phyloP scores from a whole-genome alignment of 108 stramenopile species.

The Stephanodiscus triporus region DNA sequence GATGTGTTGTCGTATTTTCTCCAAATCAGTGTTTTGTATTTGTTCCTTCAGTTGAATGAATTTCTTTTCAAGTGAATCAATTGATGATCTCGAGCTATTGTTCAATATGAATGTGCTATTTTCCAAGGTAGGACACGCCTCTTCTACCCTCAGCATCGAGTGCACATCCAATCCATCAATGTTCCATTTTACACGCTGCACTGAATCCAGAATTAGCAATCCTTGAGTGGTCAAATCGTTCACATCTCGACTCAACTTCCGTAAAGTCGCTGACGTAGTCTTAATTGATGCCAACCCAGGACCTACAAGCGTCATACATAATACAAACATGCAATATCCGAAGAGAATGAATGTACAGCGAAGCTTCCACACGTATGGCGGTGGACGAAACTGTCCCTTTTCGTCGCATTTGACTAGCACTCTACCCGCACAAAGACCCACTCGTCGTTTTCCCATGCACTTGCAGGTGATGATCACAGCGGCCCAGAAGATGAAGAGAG shows the following conservation, averaged over 20 bases:
- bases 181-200: constrained; percentile 30
- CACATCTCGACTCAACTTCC: constrained; percentile 35
- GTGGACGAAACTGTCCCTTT: constrained; percentile 31
- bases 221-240: constrained; percentile 32
- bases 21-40: constrained; percentile 23
- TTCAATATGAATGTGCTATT: not conserved
- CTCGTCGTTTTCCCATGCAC: constrained; percentile 35
- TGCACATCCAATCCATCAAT: constrained; percentile 25
- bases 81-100: not conserved
- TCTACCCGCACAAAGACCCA: constrained; percentile 32
- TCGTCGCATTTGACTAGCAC: constrained; percentile 28
- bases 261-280: constrained; percentile 10
- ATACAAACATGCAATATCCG: constrained; percentile 16
- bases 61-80: constrained; percentile 12
- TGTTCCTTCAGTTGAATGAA: constrained; percentile 21
- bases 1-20: constrained; percentile 24
- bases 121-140: constrained; percentile 33
- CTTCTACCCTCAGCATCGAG: constrained; percentile 21
- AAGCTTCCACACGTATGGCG: constrained; percentile 35
- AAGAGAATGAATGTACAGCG: constrained; percentile 36
- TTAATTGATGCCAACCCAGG: constrained; percentile 25
- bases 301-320: constrained; percentile 16
- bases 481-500: constrained; percentile 38
- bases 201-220: constrained; percentile 35
- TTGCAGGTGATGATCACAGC: constrained; percentile 21